phyloP scores from a whole-genome alignment of 768 basidiomycete genomes.

The Mycena filopes region DNA sequence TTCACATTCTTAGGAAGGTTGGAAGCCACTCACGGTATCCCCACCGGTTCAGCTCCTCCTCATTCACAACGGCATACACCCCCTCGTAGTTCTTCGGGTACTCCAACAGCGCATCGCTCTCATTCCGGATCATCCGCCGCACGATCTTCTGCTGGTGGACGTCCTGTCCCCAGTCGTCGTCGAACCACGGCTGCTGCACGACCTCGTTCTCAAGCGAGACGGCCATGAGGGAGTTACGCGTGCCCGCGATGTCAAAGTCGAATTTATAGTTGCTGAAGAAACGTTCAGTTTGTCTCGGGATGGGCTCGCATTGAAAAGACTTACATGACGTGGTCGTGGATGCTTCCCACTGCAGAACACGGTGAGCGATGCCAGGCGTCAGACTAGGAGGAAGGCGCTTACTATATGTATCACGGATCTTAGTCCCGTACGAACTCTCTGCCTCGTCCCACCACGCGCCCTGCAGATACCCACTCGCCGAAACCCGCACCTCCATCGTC shows the following conservation, averaged over 20 bases:
- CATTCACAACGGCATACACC: conserved; percentile 65
- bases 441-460: conserved; percentile 66
- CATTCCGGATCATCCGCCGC: conserved; percentile 59
- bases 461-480: conserved; percentile 77
- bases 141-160: conserved; percentile 65
- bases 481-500: conserved; percentile 73
- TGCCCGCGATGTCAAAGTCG: conserved; percentile 72
- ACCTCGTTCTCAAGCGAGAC: conserved; percentile 62
- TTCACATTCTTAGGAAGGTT: background rate
- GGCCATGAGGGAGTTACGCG: conserved; percentile 64
- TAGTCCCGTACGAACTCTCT: conserved; percentile 63
- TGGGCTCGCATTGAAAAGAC: background rate
- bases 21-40: conserved; percentile 47
- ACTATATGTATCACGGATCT: conserved; percentile 68
- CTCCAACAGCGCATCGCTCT: conserved; percentile 61
- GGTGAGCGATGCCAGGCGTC: background rate
- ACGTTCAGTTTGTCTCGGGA: background rate
- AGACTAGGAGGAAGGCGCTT: conserved; percentile 31
- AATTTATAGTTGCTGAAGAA: conserved; percentile 49
- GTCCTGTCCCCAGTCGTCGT: conserved; percentile 68
- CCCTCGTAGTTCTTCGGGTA: conserved; percentile 68
- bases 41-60: conserved; percentile 65
- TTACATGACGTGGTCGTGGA: conserved; percentile 73
- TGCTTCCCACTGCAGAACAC: conserved; percentile 60
- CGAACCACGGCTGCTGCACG: conserved; percentile 64